Percentiles rank a stretch among this genome's conserved stretches.
Evolutionary conservation across 2,329 filamentous ascomycete species (phyloP).

Genomic region (Trichophyton mentagrophytes): DNA sequence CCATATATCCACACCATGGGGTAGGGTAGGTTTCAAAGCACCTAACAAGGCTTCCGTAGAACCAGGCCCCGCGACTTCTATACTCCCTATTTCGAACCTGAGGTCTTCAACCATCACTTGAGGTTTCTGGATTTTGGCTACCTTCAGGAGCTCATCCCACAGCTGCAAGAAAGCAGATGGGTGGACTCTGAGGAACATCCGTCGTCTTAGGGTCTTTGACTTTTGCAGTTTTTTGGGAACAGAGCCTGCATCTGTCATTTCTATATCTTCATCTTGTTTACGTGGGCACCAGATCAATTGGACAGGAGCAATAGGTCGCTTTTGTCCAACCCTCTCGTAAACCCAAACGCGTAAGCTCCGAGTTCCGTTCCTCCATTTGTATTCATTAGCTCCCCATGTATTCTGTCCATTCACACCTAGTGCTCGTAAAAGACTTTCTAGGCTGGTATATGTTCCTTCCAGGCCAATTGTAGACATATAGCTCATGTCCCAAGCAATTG

Average conservation of each 20-base stretch:
- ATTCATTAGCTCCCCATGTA: slow-evolving; percentile 50
- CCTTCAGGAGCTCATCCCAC: slow-evolving; percentile 48
- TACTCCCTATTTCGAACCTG: slow-evolving; percentile 59
- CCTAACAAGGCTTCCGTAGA: slow-evolving; percentile 66
- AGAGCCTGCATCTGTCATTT: slow-evolving; percentile 23
- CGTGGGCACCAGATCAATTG: slow-evolving; percentile 61
- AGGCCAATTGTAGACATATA: slow-evolving; percentile 81
- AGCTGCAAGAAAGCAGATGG: slow-evolving; percentile 59
- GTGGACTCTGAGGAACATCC: slow-evolving; percentile 62
- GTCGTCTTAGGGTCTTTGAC: slow-evolving; percentile 30
- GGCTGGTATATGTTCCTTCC: slow-evolving; percentile 50
- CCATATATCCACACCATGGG: slow-evolving; percentile 11
- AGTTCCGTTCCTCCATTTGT: slow-evolving; percentile 57
- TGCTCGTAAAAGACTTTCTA: slow-evolving; percentile 53
- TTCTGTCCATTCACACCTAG: slow-evolving; percentile 49
- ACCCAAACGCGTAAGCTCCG: slow-evolving; percentile 47
- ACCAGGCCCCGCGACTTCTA: slow-evolving; percentile 57
- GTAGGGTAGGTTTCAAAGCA: slow-evolving; percentile 46
- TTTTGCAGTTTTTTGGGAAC: slow-evolving; percentile 11
- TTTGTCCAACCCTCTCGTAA: slow-evolving; percentile 41
- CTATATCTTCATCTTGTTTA: slow-evolving; percentile 21
- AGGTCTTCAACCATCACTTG: slow-evolving; percentile 51
- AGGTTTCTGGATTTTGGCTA: slow-evolving; percentile 51
- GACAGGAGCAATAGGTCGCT: slow-evolving; percentile 55
- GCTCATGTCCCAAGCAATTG: slow-evolving; percentile 83